Evolutionary conservation across 2,329 filamentous ascomycete species (phyloP).

Genomic region (Hymenoscyphus linearis): DNA sequence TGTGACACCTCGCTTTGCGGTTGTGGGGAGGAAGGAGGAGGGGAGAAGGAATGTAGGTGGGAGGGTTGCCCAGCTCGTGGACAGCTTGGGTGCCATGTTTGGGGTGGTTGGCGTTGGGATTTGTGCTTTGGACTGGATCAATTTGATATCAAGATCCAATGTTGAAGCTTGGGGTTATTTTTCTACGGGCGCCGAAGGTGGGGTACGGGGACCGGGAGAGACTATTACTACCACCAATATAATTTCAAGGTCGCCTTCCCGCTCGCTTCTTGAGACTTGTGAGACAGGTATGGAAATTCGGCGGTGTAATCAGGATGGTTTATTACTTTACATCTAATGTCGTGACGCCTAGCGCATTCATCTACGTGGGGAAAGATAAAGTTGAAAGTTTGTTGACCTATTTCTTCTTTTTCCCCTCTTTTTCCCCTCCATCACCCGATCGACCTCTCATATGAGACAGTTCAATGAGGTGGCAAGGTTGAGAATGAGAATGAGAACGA

Average conservation of each 20-base stretch:
- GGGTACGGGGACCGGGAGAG: slow-evolving; percentile 16
- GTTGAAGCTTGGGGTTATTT: slow-evolving; percentile 8
- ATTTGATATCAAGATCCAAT: not conserved
- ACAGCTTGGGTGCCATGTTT: slow-evolving; percentile 34
- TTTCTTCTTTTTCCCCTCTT: not conserved
- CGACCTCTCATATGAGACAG: no score
- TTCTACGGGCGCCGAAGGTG: slow-evolving; percentile 22
- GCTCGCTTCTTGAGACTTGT: slow-evolving; percentile 1
- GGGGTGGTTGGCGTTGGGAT: slow-evolving; percentile 13
- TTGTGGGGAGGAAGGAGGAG: slow-evolving; percentile 29
- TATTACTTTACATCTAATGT: slow-evolving; percentile 90
- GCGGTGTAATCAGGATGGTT: slow-evolving; percentile 58
- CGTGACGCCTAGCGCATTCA: slow-evolving; percentile 74
- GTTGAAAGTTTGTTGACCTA: slow-evolving; percentile 75
- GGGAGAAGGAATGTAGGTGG: slow-evolving; percentile 31
- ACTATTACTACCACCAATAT: slow-evolving; percentile 28
- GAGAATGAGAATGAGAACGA: no score
- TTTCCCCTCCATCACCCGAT: no score
- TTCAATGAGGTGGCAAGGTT: no score
- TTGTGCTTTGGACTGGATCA: not conserved
- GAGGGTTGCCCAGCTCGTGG: slow-evolving; percentile 30
- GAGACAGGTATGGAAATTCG: slow-evolving; percentile 20
- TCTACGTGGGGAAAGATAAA: slow-evolving; percentile 99
- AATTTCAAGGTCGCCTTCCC: no score
- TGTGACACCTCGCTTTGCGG: slow-evolving; percentile 32